Base-by-base conservation (phyloP, 2,329 filamentous ascomycete species). In the Talaromyces atroroseus region DNA sequence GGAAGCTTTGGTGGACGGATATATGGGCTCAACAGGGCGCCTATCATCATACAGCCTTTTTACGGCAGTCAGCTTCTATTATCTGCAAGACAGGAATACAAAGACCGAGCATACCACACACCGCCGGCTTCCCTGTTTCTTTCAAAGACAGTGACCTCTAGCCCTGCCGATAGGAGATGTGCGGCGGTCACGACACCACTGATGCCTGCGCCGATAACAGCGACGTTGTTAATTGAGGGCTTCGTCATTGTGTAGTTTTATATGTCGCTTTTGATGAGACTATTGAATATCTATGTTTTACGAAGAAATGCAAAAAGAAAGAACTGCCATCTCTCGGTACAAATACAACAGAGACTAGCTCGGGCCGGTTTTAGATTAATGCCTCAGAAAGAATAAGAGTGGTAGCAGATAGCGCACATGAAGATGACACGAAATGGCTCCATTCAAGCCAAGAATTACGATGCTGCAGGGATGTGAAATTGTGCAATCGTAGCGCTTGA, bases 91-190 rank as follows among this genome's bases (percentile, higher is more conserved):
- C 12, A 54, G 23, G 12, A 47, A 8, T 21, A 45, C 57, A 24
- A 52, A 44, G n/a, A 12, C 3, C 36, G 5, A 14, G 62, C 73
- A 50, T 69, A 81, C 82, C 82, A 84, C 26, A 82, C 75, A 14
- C 82, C 82, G 2, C 82, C 82, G n/a, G 76, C 73, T 16, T 70
- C 74, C 53, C 71, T 70, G 4, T 74, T 78, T 54, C 82, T 72
- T 59, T 85, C 82, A 60, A 80, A 83, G 0, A 84, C 75, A 0
- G 74, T 78, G 1, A 82, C 78, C 8, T 82, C 71, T 4, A 80
- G 54, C 0, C 76, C 78, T 7, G 69, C 68, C 47, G 66, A 66
- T 26, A 72, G 68, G n/a, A 81, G 67, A 67, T 81, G 76, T 16
- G 72, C 72, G 29, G 77, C 78, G 46, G 76, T 68, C 1, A 73